phyloP scores from a whole-genome alignment of 495 filamentous ascomycete species.

The Neurospora sp. region DNA sequence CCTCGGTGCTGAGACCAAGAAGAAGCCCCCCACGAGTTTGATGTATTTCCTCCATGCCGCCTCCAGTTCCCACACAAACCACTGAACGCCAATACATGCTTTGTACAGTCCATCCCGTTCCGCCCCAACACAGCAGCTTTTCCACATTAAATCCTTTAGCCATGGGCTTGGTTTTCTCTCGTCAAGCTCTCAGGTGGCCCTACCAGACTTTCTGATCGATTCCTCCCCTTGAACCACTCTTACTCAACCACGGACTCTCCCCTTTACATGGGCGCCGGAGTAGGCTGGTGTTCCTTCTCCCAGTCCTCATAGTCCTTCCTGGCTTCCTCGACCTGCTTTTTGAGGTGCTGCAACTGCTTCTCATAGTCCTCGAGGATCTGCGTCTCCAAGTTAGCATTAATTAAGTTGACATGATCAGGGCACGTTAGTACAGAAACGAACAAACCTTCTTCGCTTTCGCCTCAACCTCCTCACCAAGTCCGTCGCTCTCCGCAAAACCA shows the following conservation, averaged over 20 bases:
- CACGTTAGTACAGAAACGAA: not conserved
- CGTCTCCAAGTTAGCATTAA: constrained; percentile 13
- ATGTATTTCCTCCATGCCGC: not conserved
- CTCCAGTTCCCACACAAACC: not conserved
- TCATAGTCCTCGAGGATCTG: constrained; percentile 89
- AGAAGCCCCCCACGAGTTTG: not conserved
- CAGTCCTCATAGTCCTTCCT: constrained; percentile 71
- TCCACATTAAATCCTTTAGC: not conserved
- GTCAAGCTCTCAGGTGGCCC: not conserved
- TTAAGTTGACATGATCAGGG: constrained; percentile 7
- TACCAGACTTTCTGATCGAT: not conserved
- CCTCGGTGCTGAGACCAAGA: not conserved
- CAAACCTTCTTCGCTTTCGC: constrained; percentile 78
- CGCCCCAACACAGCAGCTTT: not conserved
- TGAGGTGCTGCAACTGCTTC: constrained; percentile 74
- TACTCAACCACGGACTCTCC: constrained; percentile 1
- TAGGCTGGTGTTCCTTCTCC: constrained; percentile 45
- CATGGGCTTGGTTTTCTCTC: not conserved
- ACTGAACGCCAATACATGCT: not conserved
- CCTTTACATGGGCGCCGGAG: constrained; percentile 12
- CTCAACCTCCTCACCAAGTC: constrained; percentile 67
- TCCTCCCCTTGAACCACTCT: not conserved
- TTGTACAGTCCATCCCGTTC: not conserved
- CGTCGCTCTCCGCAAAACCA: constrained; percentile 40
- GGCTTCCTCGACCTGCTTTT: constrained; percentile 68